Percentiles rank a stretch among this genome's conserved stretches.
Conservation (phyloP, 2,329 filamentous ascomycete species). For the Fusarium sp. region DNA sequence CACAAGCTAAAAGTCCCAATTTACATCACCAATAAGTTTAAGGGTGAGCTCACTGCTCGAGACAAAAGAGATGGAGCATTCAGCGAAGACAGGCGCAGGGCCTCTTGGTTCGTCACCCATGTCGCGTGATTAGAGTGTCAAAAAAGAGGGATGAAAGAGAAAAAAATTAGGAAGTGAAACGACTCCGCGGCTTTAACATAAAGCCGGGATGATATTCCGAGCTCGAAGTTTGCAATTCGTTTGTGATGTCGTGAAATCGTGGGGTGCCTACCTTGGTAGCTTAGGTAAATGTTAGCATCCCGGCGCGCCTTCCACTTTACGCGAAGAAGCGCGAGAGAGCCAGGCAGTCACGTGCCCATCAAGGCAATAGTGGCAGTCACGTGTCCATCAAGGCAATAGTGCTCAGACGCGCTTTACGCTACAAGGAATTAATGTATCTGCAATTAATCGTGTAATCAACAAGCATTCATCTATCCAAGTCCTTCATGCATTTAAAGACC, state of each 20-base stretch:
- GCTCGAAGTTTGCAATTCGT: constrained; percentile 5
- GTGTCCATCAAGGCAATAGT: constrained; percentile 22
- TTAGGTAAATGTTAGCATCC: constrained; percentile 19
- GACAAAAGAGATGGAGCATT: constrained; percentile 58
- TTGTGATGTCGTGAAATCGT: constrained; percentile 11
- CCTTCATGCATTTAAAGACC: no score
- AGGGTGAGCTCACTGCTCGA: constrained; percentile 53
- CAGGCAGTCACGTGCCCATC: constrained; percentile 50
- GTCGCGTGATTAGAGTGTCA: constrained; percentile 16
- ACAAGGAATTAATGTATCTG: background rate
- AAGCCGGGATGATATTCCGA: background rate
- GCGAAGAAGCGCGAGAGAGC: constrained; percentile 43
- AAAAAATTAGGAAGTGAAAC: constrained; percentile 5
- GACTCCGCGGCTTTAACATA: constrained; percentile 23
- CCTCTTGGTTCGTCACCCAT: constrained; percentile 46
- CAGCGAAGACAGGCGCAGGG: constrained; percentile 49
- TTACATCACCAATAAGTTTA: constrained; percentile 54
- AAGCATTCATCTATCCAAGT: background rate
- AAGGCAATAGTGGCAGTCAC: background rate
- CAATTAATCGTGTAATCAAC: background rate
- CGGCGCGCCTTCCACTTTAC: constrained; percentile 42
- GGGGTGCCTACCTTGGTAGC: constrained; percentile 22
- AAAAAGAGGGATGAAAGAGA: constrained; percentile 1
- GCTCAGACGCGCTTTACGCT: constrained; percentile 24
- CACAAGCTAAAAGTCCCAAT: background rate